These are phyloP conservation scores for Ustilaginoidea virens DNA, from an alignment of 2,329 filamentous ascomycete genomes.

Conservation along the genomic window DNA sequence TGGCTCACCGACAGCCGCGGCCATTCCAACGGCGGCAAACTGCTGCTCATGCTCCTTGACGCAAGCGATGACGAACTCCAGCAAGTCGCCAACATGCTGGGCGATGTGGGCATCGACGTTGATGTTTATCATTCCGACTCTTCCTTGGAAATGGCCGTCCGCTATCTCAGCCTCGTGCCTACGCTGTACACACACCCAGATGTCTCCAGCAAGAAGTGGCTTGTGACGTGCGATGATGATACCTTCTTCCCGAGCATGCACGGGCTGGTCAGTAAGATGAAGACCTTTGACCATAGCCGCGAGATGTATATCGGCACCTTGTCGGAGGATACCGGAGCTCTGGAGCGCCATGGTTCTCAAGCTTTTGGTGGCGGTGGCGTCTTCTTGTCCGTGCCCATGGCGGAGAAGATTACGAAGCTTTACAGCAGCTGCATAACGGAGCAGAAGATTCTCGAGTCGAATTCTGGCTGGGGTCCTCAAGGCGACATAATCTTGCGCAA, in stretches of 20 bases:
- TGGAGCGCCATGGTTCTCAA: slow-evolving; percentile 45
- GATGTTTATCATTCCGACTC: slow-evolving; percentile 40
- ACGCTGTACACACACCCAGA: slow-evolving; percentile 37
- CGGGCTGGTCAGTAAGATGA: slow-evolving; percentile 33
- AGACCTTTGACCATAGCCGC: slow-evolving; percentile 32
- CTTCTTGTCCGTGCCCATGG: slow-evolving; percentile 39
- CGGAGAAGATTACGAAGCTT: slow-evolving; percentile 27
- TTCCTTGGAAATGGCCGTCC: slow-evolving; percentile 39
- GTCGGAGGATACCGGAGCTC: slow-evolving; percentile 44
- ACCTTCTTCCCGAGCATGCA: slow-evolving; percentile 49
- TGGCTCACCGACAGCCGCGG: slow-evolving; percentile 43
- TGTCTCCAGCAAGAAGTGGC: slow-evolving; percentile 37
- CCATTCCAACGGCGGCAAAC: slow-evolving; percentile 39
- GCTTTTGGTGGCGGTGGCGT: slow-evolving; percentile 49
- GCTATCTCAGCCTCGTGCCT: slow-evolving; percentile 39
- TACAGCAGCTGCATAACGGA: slow-evolving; percentile 30
- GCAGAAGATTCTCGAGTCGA: slow-evolving; percentile 36
- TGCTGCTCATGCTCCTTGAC: slow-evolving; percentile 37
- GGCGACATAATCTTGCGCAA: slow-evolving; percentile 47
- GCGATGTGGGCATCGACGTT: slow-evolving; percentile 35
- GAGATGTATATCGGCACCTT: slow-evolving; percentile 45
- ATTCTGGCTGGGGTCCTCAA: slow-evolving; percentile 43
- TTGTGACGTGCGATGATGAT: slow-evolving; percentile 48
- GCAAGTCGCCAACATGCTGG: slow-evolving; percentile 30
- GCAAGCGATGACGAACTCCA: slow-evolving; percentile 34